Base-by-base conservation (phyloP, 2,329 filamentous ascomycete species). In the Aspergillus novoparasiticus region DNA sequence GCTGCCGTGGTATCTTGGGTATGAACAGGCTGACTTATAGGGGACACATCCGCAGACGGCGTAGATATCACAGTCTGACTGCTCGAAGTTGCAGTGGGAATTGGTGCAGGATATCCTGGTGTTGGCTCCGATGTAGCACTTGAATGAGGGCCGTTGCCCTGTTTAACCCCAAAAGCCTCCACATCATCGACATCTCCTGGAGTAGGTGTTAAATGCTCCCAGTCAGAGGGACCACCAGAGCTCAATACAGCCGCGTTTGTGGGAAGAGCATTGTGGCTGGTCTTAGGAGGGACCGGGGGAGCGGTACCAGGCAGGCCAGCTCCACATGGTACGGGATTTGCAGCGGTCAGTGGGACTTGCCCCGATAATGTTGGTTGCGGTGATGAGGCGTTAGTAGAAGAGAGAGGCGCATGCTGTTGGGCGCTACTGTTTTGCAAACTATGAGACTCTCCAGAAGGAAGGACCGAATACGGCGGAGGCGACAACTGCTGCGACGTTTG, bases 211-310 rank as follows among this genome's bases (percentile, higher is more conserved):
- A 81, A 75, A 67, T 82, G 77, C 64, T 83, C 81, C 81, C 81
- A 83, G 63, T 82, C 81, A 4, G 81, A 83, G 5, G 81, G 81
- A 1, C 76, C 75, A 4, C 80, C 79, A 50, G 68, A 68, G 1
- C 80, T 80, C 39, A 83, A 66, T 14, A 77, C 78, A 48, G 80
- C 79, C 32, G 78, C 57, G 55, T 70, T 64, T n/a, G 70, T 63
- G 16, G 67, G 59, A 21, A 68, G 61, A 19, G 64, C 39, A 57
- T 65, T 66, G n/a, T 69, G 59, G 43, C 67, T 69, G 14, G 68
- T 68, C 45, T 69, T 69, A 21, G 71, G 71, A 28, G 72, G 68
- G 21, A 72, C 58, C 50, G 69, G 71, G 23, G 71, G 68, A 19
- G 69, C 67, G 30, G 63, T 51, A 14, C 50, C 57, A 23, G 64